Evolutionary conservation across 352 stramenopile species (phyloP).

Genomic region (Globisporangium canariense): DNA sequence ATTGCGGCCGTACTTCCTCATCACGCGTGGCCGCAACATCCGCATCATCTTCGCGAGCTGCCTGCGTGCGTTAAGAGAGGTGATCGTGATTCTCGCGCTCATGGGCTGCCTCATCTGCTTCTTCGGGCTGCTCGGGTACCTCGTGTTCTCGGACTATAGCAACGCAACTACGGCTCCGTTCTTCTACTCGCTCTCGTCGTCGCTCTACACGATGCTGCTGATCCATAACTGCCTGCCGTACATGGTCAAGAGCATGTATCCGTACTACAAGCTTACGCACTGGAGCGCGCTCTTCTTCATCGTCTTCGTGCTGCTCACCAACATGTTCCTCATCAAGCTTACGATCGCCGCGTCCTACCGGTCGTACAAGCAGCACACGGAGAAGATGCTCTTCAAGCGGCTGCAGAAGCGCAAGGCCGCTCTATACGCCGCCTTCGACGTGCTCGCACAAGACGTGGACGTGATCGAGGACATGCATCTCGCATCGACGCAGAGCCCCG

Average conservation of each 20-base stretch:
- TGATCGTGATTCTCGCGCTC: slow-evolving; percentile 65
- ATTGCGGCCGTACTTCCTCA: slow-evolving; percentile 77
- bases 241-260: slow-evolving; percentile 81
- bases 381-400: slow-evolving; percentile 83
- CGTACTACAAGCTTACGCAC: slow-evolving; percentile 73
- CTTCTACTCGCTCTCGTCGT: slow-evolving; percentile 66
- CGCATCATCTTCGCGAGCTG: slow-evolving; percentile 85
- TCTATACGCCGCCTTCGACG: slow-evolving; percentile 72
- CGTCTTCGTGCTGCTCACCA: slow-evolving; percentile 74
- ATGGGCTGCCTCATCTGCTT: slow-evolving; percentile 77
- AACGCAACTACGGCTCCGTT: slow-evolving; percentile 44
- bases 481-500: slow-evolving; percentile 9
- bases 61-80: slow-evolving; percentile 65
- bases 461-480: slow-evolving; percentile 32
- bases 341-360: slow-evolving; percentile 83
- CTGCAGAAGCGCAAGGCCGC: slow-evolving; percentile 83
- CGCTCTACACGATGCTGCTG: slow-evolving; percentile 81
- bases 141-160: slow-evolving; percentile 75
- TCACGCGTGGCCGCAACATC: slow-evolving; percentile 72
- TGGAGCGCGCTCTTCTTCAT: slow-evolving; percentile 83
- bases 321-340: slow-evolving; percentile 81
- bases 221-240: slow-evolving; percentile 79
- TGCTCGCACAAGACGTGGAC: slow-evolving; percentile 59
- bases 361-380: slow-evolving; percentile 84
- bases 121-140: slow-evolving; percentile 71